Base-by-base conservation (phyloP, 495 filamentous ascomycete species). In the Amniculicola lignicola region DNA sequence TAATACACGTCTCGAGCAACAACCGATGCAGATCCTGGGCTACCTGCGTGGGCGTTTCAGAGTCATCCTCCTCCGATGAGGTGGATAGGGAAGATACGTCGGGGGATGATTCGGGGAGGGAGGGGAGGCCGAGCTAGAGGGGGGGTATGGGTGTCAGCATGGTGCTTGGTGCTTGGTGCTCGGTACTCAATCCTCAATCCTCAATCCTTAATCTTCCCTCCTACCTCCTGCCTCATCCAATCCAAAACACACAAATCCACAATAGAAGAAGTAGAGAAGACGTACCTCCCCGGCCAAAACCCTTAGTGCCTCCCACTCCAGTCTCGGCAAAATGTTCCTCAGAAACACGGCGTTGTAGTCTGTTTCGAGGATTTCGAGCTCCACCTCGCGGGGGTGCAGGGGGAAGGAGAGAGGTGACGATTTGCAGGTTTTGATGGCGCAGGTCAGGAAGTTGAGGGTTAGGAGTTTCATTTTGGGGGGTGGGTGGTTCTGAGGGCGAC, bases 391-490 rank as follows among this genome's bases (percentile, higher is more conserved):
- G 42, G 92, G 91, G 69, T 96, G 94, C 18, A 97, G 77, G 0
- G 94, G 91, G 64, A 95, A 96, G 9, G 90, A 86, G 28, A 76
- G 70, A 9, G 83, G 70, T 7, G 81, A 80, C 49, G 83, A 74
- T 72, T 95, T 95, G 84, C 93, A 99, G 29, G 86, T 72, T 72
- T 95, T 95, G 63, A 95, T 85, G 18, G 93, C 91, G 79, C 93
- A 99, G 54, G 89, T 91, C 64, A 99, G 78, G 71, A 97, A 99
- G 73, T 97, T 97, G 62, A 92, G 86, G 41, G 91, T 97, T 39
- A 99, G 81, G 55, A 99, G 75, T 72, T 97, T 99, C 93, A 99
- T 96, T 42, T 45, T 51, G n/a, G 22, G n/a, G 31, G 58, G 5
- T 14, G 24, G 24, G 45, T 25, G 41, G 19, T 19, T 6, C 28